Conservation (phyloP, 805 yeast species). For the Candida silvicultrix region DNA sequence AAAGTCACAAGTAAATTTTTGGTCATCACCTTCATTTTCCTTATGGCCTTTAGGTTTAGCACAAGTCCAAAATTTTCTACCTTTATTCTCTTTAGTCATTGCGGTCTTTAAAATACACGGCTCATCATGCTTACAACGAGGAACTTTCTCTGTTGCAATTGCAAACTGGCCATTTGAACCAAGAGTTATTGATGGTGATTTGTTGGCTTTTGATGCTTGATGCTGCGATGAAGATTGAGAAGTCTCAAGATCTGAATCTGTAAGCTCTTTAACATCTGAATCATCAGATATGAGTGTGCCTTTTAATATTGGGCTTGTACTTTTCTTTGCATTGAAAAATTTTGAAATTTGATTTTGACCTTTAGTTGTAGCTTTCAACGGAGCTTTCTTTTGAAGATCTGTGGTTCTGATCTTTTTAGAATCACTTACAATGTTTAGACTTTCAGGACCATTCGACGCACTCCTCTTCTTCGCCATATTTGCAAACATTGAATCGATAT, state of each 20-base stretch:
- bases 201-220: conserved; percentile 1
- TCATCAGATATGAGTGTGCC: conserved; percentile 1
- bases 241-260: background rate
- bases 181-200: background rate
- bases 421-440: background rate
- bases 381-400: background rate
- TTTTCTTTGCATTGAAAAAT: conserved; percentile 15
- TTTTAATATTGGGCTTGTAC: background rate
- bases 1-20: conserved; percentile 40
- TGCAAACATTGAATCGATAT: conserved; percentile 30
- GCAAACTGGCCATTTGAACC: conserved; percentile 12
- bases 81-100: conserved; percentile 35
- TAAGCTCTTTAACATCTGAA: background rate
- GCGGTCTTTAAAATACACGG: conserved; percentile 42
- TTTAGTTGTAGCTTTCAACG: background rate
- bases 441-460: conserved; percentile 1
- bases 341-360: conserved; percentile 17
- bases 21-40: conserved; percentile 11
- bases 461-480: conserved; percentile 13
- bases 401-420: conserved; percentile 7
- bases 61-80: conserved; percentile 52
- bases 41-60: conserved; percentile 26
- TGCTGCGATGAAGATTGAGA: background rate
- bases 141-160: conserved; percentile 24
- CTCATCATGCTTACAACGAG: conserved; percentile 42